Conservation (phyloP, 352 stramenopile genomes). For the Phytophthora litchii region DNA sequence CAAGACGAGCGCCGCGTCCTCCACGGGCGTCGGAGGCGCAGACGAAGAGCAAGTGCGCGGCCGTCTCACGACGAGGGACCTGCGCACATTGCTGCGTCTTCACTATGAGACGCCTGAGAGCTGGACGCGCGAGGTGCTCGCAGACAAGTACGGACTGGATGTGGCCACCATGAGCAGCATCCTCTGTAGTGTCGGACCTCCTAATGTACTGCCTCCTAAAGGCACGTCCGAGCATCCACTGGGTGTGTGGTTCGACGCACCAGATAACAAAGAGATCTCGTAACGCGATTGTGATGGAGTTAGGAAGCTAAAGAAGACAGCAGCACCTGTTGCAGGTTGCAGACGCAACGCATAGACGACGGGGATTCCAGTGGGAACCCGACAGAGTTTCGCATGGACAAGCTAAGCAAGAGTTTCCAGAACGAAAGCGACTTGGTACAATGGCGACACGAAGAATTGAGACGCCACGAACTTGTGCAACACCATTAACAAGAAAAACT, state of each 20-base stretch:
- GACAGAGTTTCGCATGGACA: not conserved
- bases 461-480: slow-evolving; percentile 1
- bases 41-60: slow-evolving; percentile 46
- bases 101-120: slow-evolving; percentile 64
- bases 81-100: slow-evolving; percentile 63
- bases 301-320: too few relatives aligned
- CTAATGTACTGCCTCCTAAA: slow-evolving; percentile 62
- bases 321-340: too few relatives aligned
- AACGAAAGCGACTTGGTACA: not conserved
- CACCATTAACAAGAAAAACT: not conserved
- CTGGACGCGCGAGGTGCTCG: slow-evolving; percentile 56
- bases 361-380: not conserved
- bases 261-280: not conserved
- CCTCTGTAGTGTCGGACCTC: slow-evolving; percentile 46
- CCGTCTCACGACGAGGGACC: slow-evolving; percentile 57
- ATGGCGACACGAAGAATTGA: not conserved
- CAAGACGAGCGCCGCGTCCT: slow-evolving; percentile 54
- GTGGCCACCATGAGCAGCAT: slow-evolving; percentile 41
- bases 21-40: slow-evolving; percentile 38
- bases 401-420: not conserved
- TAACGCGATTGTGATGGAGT: too few relatives aligned
- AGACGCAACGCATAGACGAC: too few relatives aligned
- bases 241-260: slow-evolving; percentile 59
- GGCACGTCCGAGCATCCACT: slow-evolving; percentile 55
- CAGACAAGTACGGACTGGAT: slow-evolving; percentile 56